Base-by-base conservation (phyloP, 2,329 filamentous ascomycete species). In the Xylariaceae sp. region DNA sequence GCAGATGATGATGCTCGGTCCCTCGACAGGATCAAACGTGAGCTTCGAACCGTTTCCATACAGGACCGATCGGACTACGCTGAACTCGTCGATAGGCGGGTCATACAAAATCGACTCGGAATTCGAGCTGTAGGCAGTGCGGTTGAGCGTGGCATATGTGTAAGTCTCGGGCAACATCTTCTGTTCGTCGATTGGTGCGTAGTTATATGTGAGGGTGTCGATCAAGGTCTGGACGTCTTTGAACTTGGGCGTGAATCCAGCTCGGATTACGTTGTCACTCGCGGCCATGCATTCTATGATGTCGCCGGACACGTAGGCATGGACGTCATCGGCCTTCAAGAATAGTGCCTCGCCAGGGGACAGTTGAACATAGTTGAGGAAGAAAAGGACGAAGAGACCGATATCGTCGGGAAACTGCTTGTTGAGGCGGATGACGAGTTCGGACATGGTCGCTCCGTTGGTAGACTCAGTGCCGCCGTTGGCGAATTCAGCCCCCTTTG, bases 211-310 rank as follows among this genome's bases (percentile, higher is more conserved):
- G 66, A 99, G 78, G 87, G 96, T 96, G 62, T 86, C 82, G 39
- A 93, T 91, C 9, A 99, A 81, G 0, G 92, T 97, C 56, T 86
- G 77, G 18, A 97, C 90, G 68, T 99, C 94, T 78, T 97, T 97
- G 82, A 96, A 99, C 74, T 99, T 99, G 58, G 94, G 94, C 0
- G 94, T 99, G 75, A 99, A 94, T 49, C 94, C 94, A 0, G 94
- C 94, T 58, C 94, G 91, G 55, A 99, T 92, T 42, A 99, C 94
- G 67, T 99, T 99, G 81, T 99, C 94, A n/a, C 90, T 96, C 7
- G 91, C 88, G 0, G 94, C 94, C 94, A 99, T 99, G 80, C 94
- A 99, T 76, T 99, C 94, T 73, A 99, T 92, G 67, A 99, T 96
- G 71, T 99, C 93, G 61, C 90, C 90, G 2, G 88, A 90, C 49